Evolutionary conservation across 345 rosid species (phyloP).

Genomic region (Pugionium cornutum): DNA sequence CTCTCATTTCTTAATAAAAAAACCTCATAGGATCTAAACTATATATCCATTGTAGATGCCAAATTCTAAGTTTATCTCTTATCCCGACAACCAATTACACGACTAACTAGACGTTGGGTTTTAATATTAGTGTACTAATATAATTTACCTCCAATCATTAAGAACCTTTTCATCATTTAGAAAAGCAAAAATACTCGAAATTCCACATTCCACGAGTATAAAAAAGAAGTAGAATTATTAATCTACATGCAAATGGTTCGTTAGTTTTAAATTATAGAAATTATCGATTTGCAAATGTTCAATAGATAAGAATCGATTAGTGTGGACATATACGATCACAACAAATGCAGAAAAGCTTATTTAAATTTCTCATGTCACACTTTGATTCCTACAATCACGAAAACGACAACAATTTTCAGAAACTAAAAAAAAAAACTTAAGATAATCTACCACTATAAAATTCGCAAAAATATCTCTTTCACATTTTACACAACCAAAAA

Average conservation of each 20-base stretch:
- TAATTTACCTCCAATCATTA: slow-evolving; percentile 30
- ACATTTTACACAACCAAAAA: too few species aligned
- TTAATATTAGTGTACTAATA: slow-evolving; percentile 5
- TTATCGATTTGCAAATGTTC: too few species aligned
- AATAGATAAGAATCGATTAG: too few species aligned
- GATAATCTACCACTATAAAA: too few species aligned
- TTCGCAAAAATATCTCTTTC: too few species aligned
- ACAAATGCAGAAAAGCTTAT: too few species aligned
- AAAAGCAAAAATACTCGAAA: background rate
- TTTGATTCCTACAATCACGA: too few species aligned
- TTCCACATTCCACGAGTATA: too few species aligned
- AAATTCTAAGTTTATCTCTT: slow-evolving; percentile 15
- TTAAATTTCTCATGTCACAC: too few species aligned
- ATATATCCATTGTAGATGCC: slow-evolving; percentile 11
- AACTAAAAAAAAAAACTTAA: too few species aligned
- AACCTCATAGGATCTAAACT: slow-evolving; percentile 16
- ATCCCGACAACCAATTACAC: slow-evolving; percentile 26
- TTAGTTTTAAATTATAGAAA: slow-evolving; percentile 1
- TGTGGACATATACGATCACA: too few species aligned
- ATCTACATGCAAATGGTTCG: background rate
- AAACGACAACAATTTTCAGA: too few species aligned
- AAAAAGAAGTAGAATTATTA: slow-evolving; percentile 12
- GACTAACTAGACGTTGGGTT: background rate
- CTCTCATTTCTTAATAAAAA: slow-evolving; percentile 8
- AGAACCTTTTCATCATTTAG: slow-evolving; percentile 23